These are phyloP conservation scores for Colletotrichum tropicicola DNA, from an alignment of 2,329 filamentous ascomycete genomes.

Conservation along the genomic window DNA sequence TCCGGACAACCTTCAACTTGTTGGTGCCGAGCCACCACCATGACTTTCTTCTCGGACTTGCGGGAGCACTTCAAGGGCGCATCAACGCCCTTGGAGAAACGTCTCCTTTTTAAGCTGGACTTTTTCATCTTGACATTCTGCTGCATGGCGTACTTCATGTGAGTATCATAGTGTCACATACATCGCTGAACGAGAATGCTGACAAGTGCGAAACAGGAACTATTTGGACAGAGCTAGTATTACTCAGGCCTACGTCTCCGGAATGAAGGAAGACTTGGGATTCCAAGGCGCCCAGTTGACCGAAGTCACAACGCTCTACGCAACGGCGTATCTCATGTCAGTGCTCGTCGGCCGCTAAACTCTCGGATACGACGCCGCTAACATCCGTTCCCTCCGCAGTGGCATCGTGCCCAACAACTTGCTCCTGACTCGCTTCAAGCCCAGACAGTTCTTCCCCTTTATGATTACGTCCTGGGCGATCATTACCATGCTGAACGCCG, in stretches of 20 bases:
- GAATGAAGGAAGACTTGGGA: slow-evolving; percentile 7
- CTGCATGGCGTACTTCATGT: slow-evolving; percentile 5
- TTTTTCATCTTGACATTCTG: slow-evolving; percentile 15
- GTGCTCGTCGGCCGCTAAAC: neutral
- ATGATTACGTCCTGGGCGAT: slow-evolving; percentile 5
- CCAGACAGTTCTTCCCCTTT: neutral
- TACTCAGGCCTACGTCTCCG: slow-evolving; percentile 8
- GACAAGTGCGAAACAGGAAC: neutral
- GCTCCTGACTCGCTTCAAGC: slow-evolving; percentile 3
- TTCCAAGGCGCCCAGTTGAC: slow-evolving; percentile 2
- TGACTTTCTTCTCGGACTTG: neutral
- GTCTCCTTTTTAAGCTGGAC: slow-evolving; percentile 1
- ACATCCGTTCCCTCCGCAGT: neutral
- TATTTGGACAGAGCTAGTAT: slow-evolving; percentile 13
- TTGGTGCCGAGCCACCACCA: neutral
- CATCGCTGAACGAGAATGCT: neutral
- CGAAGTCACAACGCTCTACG: neutral
- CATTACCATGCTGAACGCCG: slow-evolving; percentile 2
- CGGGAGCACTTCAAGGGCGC: neutral
- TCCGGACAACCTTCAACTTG: too few species aligned
- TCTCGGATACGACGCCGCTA: neutral
- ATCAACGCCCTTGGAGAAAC: neutral
- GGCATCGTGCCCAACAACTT: slow-evolving; percentile 5
- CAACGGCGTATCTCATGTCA: slow-evolving; percentile 1
- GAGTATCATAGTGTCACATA: neutral